Evolutionary conservation across 2,329 filamentous ascomycete species (phyloP), one percentile per base, ranked within the genome.

Genomic region (Claviceps maximensis): DNA sequence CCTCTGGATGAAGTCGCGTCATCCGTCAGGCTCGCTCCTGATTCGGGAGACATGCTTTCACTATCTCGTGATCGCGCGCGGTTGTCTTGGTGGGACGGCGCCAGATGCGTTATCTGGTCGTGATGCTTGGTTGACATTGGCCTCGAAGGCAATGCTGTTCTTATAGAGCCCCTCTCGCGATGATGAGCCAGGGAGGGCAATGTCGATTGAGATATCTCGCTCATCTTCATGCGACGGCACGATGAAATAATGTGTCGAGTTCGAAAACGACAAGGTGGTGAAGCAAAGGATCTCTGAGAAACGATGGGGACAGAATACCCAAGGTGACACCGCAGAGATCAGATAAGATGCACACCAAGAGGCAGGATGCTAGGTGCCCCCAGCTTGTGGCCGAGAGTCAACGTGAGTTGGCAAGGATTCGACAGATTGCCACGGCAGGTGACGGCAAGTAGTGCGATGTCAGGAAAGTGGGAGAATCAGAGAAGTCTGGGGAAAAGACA

Each of bases 131-230:
- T 60, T 9, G 67, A 62, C 61, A 68, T 64, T 36, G 69, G 68
- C 36, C 69, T 61, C 45, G 69, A 68, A 29, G 69, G 69, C 40
- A 71, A 59, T 10, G 68, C 68, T 41, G 68, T 71, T 55, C 69
- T 63, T 49, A 56, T 61, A 31, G 67, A 58, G 50, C 58, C 58
- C 42, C 60, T 38, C 47, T 69, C 66, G 45, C 64, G 65, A 51
- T 61, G 62, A 48, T 64, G 61, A 58, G 62, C 62, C 52, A 60
- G 57, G 33, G 56, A 44, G 49, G 60, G 53, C 56, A 58, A 57
- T 55, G 58, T 56, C 38, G 60, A 45, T 42, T 60, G 61, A 17
- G 59, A 59, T 38, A 60, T 53, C 55, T 69, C 61, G 58, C 61
- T 65, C 68, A 70, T 69, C 60, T 60, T 55, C 54, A 56, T 57